A percentile compares a stretch with the other conserved stretches of the same genome.
Conservation (phyloP, 768 basidiomycete genomes). For the Phallus indusiatus region DNA sequence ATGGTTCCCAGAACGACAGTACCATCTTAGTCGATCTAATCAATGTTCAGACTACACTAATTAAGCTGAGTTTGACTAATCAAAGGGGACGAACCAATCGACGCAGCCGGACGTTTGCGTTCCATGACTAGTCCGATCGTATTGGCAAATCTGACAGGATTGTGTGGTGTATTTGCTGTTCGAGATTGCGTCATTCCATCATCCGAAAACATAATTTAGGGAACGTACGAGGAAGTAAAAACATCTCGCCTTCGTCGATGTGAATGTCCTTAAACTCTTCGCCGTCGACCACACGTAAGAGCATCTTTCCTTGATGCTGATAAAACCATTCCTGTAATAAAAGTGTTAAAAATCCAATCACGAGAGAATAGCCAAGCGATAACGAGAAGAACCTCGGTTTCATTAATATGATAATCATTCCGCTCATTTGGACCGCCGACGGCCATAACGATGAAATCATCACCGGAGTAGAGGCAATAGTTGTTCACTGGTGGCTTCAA, state of each 20-base stretch:
- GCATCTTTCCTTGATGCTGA: slow-evolving; percentile 91
- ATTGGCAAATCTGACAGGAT: slow-evolving; percentile 86
- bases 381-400: too few relatives aligned
- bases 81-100: too few relatives aligned
- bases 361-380: too few relatives aligned
- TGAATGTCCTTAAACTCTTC: slow-evolving; percentile 72
- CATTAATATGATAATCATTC: slow-evolving; percentile 59
- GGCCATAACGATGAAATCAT: slow-evolving; percentile 91
- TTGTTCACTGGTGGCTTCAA: slow-evolving; percentile 92
- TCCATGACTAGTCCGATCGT: slow-evolving; percentile 88
- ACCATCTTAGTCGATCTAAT: slow-evolving; percentile 87
- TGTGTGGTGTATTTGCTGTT: slow-evolving; percentile 90
- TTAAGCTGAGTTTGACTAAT: too few relatives aligned
- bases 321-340: slow-evolving; percentile 90
- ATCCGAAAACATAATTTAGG: neutral
- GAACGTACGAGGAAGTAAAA: slow-evolving; percentile 74
- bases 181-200: neutral
- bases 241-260: slow-evolving; percentile 96
- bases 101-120: slow-evolving; percentile 63
- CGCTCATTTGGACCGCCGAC: slow-evolving; percentile 94
- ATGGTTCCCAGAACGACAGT: slow-evolving; percentile 63
- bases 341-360: neutral
- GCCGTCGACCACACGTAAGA: slow-evolving; percentile 77
- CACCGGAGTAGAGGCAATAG: slow-evolving; percentile 72
- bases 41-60: neutral